Percentiles rank a stretch among this genome's conserved stretches.
Conservation (phyloP, 306 rosid species). For the Echinosophora koreensis region DNA sequence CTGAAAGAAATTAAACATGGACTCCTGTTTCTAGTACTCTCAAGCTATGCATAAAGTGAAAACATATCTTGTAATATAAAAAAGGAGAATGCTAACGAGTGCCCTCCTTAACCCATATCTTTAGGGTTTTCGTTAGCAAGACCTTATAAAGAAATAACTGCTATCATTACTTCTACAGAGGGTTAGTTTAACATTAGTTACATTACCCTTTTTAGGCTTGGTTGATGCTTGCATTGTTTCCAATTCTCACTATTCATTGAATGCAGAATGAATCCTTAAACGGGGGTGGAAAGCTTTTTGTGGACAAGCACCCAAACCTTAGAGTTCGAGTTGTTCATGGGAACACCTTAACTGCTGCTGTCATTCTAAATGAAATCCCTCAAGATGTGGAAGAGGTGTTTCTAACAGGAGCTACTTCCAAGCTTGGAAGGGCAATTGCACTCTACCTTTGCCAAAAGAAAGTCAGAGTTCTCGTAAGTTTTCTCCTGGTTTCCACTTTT, state of each 20-base stretch:
- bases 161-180: slow-evolving; percentile 3
- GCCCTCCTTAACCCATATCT: too few relatives aligned
- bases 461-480: slow-evolving; percentile 86
- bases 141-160: not conserved
- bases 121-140: too few relatives aligned
- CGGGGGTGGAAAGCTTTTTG: slow-evolving; percentile 96
- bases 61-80: too few relatives aligned
- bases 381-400: slow-evolving; percentile 81
- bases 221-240: not conserved
- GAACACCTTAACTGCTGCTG: slow-evolving; percentile 96
- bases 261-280: slow-evolving; percentile 88
- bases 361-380: slow-evolving; percentile 84
- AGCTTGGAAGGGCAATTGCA: slow-evolving; percentile 97
- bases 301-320: slow-evolving; percentile 88
- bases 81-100: too few relatives aligned
- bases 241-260: slow-evolving; percentile 16
- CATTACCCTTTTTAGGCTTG: not conserved
- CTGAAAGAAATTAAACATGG: not conserved
- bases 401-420: slow-evolving; percentile 93
- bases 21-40: too few relatives aligned
- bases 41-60: too few relatives aligned
- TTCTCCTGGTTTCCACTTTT: not conserved
- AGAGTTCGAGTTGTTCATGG: slow-evolving; percentile 97
- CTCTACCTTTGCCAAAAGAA: slow-evolving; percentile 87
- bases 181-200: not conserved